Percentiles rank a stretch among this genome's conserved stretches.
Conservation (phyloP, 163 green algal species). For the Volvox carteri region DNA sequence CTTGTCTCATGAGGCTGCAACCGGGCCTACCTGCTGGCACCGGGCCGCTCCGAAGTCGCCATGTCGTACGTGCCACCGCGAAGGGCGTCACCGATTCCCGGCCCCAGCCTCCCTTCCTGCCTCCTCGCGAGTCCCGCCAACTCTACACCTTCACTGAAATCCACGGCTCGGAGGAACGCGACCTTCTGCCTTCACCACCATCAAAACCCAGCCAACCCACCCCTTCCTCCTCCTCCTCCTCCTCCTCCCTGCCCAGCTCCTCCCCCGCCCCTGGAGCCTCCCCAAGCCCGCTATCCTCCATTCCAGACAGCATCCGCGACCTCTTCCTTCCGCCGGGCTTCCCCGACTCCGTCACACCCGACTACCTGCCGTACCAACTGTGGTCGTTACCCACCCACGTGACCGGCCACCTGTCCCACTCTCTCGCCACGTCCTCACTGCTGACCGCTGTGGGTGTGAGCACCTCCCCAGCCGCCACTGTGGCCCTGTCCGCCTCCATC, state of each 20-base stretch:
- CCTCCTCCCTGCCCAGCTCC: neutral
- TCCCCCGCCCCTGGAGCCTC: neutral
- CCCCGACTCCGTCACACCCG: slow-evolving; percentile 69
- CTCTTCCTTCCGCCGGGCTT: slow-evolving; percentile 81
- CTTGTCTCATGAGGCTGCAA: neutral
- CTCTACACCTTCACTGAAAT: slow-evolving; percentile 4
- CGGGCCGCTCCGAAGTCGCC: neutral
- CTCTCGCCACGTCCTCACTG: slow-evolving; percentile 83
- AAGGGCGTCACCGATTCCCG: neutral
- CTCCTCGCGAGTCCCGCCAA: neutral
- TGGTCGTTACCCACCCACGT: slow-evolving; percentile 83
- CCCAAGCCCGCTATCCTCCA: neutral
- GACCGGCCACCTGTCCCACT: slow-evolving; percentile 69
- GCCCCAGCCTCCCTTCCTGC: neutral
- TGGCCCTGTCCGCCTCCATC: slow-evolving; percentile 78
- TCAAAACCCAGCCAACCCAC: too few relatives aligned
- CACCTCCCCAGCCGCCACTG: slow-evolving; percentile 62
- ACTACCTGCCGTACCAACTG: slow-evolving; percentile 87
- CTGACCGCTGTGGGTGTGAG: slow-evolving; percentile 85
- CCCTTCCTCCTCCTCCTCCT: neutral
- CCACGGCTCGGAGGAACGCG: slow-evolving; percentile 5
- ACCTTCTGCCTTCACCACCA: slow-evolving; percentile 10
- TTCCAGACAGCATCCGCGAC: slow-evolving; percentile 4
- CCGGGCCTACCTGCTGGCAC: neutral
- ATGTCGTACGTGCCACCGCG: neutral